A percentile compares a stretch with the other conserved stretches of the same genome.
Conservation (phyloP, 495 filamentous ascomycete genomes). For the Barbatosphaeria neglecta region DNA sequence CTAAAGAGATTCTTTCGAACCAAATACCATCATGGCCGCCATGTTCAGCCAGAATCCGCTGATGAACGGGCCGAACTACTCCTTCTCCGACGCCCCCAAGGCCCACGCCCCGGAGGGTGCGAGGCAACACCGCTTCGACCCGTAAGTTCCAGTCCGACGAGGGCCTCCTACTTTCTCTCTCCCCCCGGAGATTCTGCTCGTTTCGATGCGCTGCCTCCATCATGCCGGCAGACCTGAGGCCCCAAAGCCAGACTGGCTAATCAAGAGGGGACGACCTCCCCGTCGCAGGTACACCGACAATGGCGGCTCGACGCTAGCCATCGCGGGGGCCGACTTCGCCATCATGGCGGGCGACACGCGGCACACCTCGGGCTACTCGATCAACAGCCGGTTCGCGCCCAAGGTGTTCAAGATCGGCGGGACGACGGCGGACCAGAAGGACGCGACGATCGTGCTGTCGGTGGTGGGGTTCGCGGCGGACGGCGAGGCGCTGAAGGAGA, state of each 20-base stretch:
- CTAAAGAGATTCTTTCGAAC: background rate
- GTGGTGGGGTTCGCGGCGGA: constrained; percentile 95
- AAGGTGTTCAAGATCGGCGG: constrained; percentile 97
- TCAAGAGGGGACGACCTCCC: too few relatives aligned
- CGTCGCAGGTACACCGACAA: constrained; percentile 95
- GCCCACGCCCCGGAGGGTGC: constrained; percentile 29
- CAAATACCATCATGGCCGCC: constrained; percentile 28
- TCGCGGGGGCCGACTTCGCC: constrained; percentile 83
- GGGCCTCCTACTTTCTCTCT: constrained; percentile 10
- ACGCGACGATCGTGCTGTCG: constrained; percentile 74
- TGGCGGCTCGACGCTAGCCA: constrained; percentile 90
- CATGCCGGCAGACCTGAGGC: too few relatives aligned
- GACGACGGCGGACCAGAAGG: constrained; percentile 69
- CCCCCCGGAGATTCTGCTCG: background rate
- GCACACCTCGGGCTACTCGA: constrained; percentile 90
- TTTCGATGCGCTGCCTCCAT: too few relatives aligned
- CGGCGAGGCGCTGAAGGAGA: constrained; percentile 79
- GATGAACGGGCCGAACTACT: constrained; percentile 50
- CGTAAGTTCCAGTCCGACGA: constrained; percentile 44
- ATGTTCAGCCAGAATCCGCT: constrained; percentile 54
- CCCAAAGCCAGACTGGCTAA: too few relatives aligned
- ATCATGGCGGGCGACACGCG: constrained; percentile 96
- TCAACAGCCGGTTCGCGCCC: constrained; percentile 86
- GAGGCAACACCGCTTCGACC: constrained; percentile 79
- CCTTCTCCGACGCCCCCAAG: constrained; percentile 40